These are phyloP conservation scores for Silybum marianum DNA, from an alignment of 129 eudicot species.

Conservation along the genomic window DNA sequence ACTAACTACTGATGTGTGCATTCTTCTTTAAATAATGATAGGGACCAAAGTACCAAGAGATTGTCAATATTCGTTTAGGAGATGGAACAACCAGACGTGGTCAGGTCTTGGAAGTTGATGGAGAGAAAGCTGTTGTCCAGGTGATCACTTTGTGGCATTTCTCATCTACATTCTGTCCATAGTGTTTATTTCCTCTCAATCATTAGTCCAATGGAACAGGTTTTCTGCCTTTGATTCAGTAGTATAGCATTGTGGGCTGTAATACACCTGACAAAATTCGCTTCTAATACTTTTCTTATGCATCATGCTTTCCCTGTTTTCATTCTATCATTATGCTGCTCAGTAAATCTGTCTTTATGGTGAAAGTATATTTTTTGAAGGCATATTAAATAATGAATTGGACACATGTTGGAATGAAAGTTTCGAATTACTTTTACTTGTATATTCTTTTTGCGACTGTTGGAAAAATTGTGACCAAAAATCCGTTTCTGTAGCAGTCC, in stretches of 20 bases:
- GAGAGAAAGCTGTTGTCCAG: constrained; percentile 97
- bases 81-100: constrained; percentile 98
- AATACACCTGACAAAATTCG: neutral
- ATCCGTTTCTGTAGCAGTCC: neutral
- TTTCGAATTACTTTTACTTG: neutral
- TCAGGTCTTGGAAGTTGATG: constrained; percentile 98
- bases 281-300: neutral
- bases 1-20: constrained; percentile 14
- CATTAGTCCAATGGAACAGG: neutral
- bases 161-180: neutral
- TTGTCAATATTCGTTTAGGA: constrained; percentile 95
- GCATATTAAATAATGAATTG: neutral
- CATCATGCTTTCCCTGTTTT: neutral
- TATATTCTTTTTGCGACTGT: neutral
- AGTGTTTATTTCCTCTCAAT: neutral
- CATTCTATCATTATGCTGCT: neutral
- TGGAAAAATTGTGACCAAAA: neutral
- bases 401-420: neutral
- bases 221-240: neutral
- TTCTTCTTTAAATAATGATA: constrained; percentile 30
- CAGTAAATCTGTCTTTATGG: neutral
- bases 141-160: constrained; percentile 1
- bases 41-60: constrained; percentile 99
- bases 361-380: neutral
- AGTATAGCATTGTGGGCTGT: neutral